Conservation (phyloP, 441 rosid genomes). For the Adansonia grandidieri region DNA sequence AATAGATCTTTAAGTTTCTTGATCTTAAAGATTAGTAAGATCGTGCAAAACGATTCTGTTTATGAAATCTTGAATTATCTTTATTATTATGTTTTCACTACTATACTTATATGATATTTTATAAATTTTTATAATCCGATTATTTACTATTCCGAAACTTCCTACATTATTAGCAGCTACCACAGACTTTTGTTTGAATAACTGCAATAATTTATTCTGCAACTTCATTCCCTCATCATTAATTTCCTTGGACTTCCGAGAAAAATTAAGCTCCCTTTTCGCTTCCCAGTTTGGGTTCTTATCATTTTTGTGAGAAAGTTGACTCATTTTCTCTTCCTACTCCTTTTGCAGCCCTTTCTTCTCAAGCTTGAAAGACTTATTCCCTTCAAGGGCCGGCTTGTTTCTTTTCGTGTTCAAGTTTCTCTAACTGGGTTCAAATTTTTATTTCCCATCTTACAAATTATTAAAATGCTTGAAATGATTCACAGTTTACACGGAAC, state of each 20-base stretch:
- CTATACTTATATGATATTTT: too few species aligned
- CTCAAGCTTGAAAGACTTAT: slow-evolving; percentile 44
- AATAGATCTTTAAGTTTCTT: too few species aligned
- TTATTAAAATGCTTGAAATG: too few species aligned
- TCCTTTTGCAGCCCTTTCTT: slow-evolving; percentile 41
- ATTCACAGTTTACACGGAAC: too few species aligned
- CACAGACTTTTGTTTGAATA: slow-evolving; percentile 48
- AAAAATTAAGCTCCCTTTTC: slow-evolving; percentile 37
- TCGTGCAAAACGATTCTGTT: too few species aligned
- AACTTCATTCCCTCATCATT: slow-evolving; percentile 49
- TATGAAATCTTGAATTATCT: too few species aligned
- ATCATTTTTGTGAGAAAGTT: slow-evolving; percentile 33
- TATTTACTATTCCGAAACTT: too few species aligned
- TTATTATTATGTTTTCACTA: too few species aligned
- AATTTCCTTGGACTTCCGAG: slow-evolving; percentile 48
- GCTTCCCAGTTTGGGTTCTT: slow-evolving; percentile 34
- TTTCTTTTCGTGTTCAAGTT: slow-evolving; percentile 56
- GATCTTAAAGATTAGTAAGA: too few species aligned
- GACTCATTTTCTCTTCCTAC: slow-evolving; percentile 33
- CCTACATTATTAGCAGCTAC: slow-evolving; percentile 3
- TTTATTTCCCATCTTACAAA: slow-evolving; percentile 52
- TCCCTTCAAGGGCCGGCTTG: slow-evolving; percentile 38
- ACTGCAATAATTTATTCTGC: slow-evolving; percentile 42
- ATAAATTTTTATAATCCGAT: too few species aligned
- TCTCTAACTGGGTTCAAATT: slow-evolving; percentile 44